Conservation (phyloP, 2,329 filamentous ascomycete genomes). For the Huntiella savannae region DNA sequence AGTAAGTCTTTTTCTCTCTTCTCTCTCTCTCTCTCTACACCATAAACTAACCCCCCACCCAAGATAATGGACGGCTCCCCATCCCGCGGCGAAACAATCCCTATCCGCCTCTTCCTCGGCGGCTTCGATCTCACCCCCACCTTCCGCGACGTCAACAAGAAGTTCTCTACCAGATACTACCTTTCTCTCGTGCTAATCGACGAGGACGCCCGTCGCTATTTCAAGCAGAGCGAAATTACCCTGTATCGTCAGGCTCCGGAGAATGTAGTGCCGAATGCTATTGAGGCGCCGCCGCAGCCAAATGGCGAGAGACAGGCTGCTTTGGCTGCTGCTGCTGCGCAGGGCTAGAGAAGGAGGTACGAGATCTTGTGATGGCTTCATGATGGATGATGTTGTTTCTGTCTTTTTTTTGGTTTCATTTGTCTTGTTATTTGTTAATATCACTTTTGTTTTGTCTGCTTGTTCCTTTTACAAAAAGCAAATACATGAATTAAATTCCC, state of each 20-base stretch:
- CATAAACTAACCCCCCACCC: background rate
- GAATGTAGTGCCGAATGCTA: slow-evolving; percentile 10
- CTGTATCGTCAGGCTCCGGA: slow-evolving; percentile 69
- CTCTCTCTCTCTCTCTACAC: background rate
- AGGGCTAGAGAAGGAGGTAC: slow-evolving; percentile 11
- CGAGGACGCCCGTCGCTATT: slow-evolving; percentile 92
- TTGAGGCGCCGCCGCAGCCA: slow-evolving; percentile 19
- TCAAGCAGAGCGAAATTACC: slow-evolving; percentile 98
- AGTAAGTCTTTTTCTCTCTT: slow-evolving; percentile 24
- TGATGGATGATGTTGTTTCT: background rate
- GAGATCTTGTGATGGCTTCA: background rate
- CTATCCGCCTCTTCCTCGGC: slow-evolving; percentile 88
- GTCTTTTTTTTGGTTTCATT: background rate
- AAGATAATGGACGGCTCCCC: slow-evolving; percentile 99
- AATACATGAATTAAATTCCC: slow-evolving; percentile 7
- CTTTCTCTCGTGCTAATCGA: slow-evolving; percentile 89
- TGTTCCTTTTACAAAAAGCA: background rate
- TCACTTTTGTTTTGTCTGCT: background rate
- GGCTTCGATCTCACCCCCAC: slow-evolving; percentile 96
- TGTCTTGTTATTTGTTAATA: background rate
- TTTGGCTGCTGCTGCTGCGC: slow-evolving; percentile 17
- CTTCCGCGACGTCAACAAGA: slow-evolving; percentile 99
- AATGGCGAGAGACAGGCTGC: slow-evolving; percentile 26
- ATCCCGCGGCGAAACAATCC: slow-evolving; percentile 83
- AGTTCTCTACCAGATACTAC: slow-evolving; percentile 96